Conservation (phyloP, 345 rosid species). For the Eucalyptus curtisii region DNA sequence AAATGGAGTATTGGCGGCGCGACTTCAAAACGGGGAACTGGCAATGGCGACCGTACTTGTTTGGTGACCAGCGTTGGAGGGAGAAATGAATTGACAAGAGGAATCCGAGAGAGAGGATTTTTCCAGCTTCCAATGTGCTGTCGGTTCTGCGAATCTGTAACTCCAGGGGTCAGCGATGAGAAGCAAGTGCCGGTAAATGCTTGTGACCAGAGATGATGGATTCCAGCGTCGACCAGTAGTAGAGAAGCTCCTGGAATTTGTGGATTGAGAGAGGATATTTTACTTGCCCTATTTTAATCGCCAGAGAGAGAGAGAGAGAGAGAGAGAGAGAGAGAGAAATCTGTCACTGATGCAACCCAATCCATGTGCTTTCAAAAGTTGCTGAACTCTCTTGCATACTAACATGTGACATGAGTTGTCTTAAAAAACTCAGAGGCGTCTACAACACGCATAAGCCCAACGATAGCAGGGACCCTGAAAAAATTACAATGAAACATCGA, state of each 20-base stretch:
- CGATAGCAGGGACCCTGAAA: rapidly evolving
- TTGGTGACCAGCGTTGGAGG: not conserved
- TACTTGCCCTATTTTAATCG: too few relatives aligned
- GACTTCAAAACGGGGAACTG: not conserved
- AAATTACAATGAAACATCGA: too few relatives aligned
- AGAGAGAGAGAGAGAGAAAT: too few relatives aligned
- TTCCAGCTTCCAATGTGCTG: not conserved
- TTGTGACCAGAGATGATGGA: not conserved
- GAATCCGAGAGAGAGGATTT: not conserved
- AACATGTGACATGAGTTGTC: too few relatives aligned
- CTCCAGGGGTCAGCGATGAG: not conserved
- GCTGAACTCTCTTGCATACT: not conserved
- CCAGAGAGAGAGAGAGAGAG: too few relatives aligned
- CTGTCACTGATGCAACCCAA: too few relatives aligned
- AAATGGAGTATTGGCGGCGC: rapidly evolving
- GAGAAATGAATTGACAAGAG: not conserved
- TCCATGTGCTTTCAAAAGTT: not conserved
- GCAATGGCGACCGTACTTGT: not conserved
- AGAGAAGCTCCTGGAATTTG: too few relatives aligned
- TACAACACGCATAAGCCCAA: too few relatives aligned
- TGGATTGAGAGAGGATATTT: too few relatives aligned
- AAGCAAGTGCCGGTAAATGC: not conserved
- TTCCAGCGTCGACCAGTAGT: not conserved
- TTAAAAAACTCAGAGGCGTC: rapidly evolving
- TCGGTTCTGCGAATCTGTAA: not conserved